Percentiles rank a stretch among this genome's conserved stretches.
Conservation (phyloP, 2,329 filamentous ascomycete genomes). For the Fusarium proliferatum region DNA sequence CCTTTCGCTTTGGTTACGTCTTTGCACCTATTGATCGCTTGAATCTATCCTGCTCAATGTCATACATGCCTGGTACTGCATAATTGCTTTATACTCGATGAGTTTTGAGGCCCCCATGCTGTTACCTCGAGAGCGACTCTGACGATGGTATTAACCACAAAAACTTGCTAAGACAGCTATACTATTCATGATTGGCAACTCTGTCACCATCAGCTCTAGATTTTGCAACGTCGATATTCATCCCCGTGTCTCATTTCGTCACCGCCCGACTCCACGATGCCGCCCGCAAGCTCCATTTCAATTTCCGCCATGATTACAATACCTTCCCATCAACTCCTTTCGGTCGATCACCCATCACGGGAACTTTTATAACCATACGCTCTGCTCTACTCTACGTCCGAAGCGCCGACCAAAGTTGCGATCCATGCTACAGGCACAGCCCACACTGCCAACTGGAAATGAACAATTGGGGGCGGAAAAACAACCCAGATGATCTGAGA, state of each 20-base stretch:
- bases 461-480: not conserved
- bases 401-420: not conserved
- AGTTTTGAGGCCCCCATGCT: slow-evolving; percentile 1
- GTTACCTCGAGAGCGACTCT: slow-evolving; percentile 1
- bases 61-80: slow-evolving; percentile 14
- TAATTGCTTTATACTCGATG: slow-evolving; percentile 4
- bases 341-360: not conserved
- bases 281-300: slow-evolving; percentile 16
- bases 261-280: slow-evolving; percentile 29
- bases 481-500: slow-evolving; percentile 21
- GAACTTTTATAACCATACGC: not conserved
- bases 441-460: not conserved
- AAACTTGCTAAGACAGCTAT: not conserved
- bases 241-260: slow-evolving; percentile 1
- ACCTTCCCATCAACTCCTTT: not conserved
- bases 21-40: slow-evolving; percentile 2
- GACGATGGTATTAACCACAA: not conserved
- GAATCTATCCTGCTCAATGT: slow-evolving; percentile 1
- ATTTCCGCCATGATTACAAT: slow-evolving; percentile 20
- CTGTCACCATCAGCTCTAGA: slow-evolving; percentile 3
- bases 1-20: slow-evolving; percentile 18
- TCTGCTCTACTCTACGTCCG: not conserved
- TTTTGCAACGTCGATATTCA: not conserved
- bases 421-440: not conserved
- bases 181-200: not conserved